Evolutionary conservation across 345 rosid genomes (phyloP), one percentile per base, ranked within the genome.

Genomic region (Bruguiera gymnorhiza): DNA sequence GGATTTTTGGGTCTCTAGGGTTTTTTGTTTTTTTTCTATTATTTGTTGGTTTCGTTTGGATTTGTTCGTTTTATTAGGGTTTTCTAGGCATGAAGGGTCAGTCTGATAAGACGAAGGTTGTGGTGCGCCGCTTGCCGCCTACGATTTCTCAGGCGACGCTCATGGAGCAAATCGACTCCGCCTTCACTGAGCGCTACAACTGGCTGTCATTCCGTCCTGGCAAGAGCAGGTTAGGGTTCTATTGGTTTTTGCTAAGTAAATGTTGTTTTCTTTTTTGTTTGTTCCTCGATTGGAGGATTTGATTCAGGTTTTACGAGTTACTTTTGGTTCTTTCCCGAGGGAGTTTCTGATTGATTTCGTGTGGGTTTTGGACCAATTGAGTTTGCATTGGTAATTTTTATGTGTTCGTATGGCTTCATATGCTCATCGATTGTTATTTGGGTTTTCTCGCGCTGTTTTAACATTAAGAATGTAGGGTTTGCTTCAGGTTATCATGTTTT

Each of bases 111-210:
- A 87, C 86, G 68, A 89, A 87, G 79, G 92, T 86, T 76, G 90
- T 87, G 70, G 78, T 89, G 24, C 89, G 96, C 63, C 88, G 80
- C 80, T 77, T 89, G 82, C 96, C 96, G 34, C 90, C 90, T 37
- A 73, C 80, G 68, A 74, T 87, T 71, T 77, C 90, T 65, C 80
- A 66, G 80, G 73, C 66, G 18, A 70, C 65, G 84, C 74, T 89
- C 16, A 60, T 72, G 79, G 90, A 82, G 53, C 96, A 81, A 75
- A 81, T 89, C 76, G 89, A 84, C 63, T 60, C 51, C 64, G 81
- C 73, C 6, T 86, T 87, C 64, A 73, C 73, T 13, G 89, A 84
- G 9, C 89, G 92, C 39, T 89, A 87, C 80, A 79, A 80, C 51
- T 89, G 92, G 90, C 71, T 82, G n/a, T 73, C 83, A 21, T 86